These are phyloP conservation scores for Astrothelium subdiscretum DNA, from an alignment of 495 filamentous ascomycete genomes.

Conservation along the genomic window DNA sequence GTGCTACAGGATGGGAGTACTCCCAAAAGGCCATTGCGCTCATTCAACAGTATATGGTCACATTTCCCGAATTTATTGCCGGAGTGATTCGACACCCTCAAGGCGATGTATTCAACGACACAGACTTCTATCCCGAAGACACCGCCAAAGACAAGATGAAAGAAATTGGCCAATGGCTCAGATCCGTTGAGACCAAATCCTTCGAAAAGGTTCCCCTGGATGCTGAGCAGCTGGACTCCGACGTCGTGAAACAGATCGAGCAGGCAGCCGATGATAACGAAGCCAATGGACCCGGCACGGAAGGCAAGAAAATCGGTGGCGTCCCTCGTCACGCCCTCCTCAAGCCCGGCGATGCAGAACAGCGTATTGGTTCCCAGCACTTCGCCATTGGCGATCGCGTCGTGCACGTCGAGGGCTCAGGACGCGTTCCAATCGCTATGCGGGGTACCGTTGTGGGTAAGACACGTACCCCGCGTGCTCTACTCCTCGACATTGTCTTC, in stretches of 20 bases:
- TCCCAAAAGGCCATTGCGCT: constrained; percentile 72
- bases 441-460: constrained; percentile 88
- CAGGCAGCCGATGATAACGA: constrained; percentile 52
- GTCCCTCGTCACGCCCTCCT: constrained; percentile 81
- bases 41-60: constrained; percentile 77
- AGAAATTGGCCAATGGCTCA: constrained; percentile 87
- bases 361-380: constrained; percentile 71
- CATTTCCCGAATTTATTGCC: constrained; percentile 89
- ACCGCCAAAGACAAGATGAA: constrained; percentile 62
- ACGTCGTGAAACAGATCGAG: constrained; percentile 73
- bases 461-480: constrained; percentile 67
- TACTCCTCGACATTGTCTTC: constrained; percentile 83
- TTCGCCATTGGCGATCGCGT: constrained; percentile 84
- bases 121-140: constrained; percentile 66
- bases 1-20: constrained; percentile 85
- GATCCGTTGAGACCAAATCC: constrained; percentile 72
- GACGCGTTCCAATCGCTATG: constrained; percentile 87
- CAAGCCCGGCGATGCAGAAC: constrained; percentile 83
- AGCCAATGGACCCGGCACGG: constrained; percentile 40
- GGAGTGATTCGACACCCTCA: constrained; percentile 68
- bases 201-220: constrained; percentile 92
- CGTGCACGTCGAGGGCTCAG: constrained; percentile 84
- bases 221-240: constrained; percentile 88
- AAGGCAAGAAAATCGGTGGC: constrained; percentile 50
- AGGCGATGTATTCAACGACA: constrained; percentile 62